phyloP scores from a whole-genome alignment of 495 filamentous ascomycete species.

The Rhizodiscina lignyota region DNA sequence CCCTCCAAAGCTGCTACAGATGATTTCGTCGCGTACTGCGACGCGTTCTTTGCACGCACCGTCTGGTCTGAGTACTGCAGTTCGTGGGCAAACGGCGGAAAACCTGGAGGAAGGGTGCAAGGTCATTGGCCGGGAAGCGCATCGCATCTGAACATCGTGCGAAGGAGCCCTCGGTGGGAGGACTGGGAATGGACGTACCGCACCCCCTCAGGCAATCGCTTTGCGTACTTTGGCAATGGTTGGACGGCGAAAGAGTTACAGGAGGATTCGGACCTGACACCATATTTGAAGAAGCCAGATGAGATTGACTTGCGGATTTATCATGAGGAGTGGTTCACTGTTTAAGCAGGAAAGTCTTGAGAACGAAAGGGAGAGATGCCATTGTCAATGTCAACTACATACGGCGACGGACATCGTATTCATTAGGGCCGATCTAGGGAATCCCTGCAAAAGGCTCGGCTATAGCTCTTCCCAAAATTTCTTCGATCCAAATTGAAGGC shows the following conservation, averaged over 20 bases:
- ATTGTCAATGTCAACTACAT: too few species aligned
- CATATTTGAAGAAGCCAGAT: slow-evolving; percentile 30
- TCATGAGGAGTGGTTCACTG: neutral
- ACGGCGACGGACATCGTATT: too few species aligned
- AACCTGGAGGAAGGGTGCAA: slow-evolving; percentile 37
- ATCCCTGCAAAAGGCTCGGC: too few species aligned
- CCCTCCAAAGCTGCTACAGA: slow-evolving; percentile 38
- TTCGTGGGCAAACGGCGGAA: slow-evolving; percentile 53
- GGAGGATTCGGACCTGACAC: slow-evolving; percentile 26
- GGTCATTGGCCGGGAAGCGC: slow-evolving; percentile 53
- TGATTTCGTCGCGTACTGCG: slow-evolving; percentile 44
- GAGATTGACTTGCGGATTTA: neutral
- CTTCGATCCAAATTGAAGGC: too few species aligned
- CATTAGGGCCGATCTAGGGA: too few species aligned
- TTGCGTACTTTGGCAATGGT: slow-evolving; percentile 41
- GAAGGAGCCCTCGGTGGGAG: slow-evolving; percentile 50
- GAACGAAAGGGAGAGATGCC: too few species aligned
- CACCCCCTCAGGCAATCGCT: slow-evolving; percentile 28
- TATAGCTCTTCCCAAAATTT: too few species aligned
- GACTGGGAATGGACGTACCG: slow-evolving; percentile 54
- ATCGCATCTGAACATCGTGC: slow-evolving; percentile 35
- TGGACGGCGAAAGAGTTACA: slow-evolving; percentile 29
- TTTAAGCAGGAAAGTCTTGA: too few species aligned
- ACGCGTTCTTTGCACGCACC: slow-evolving; percentile 43
- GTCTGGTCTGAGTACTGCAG: slow-evolving; percentile 48